A percentile compares a stretch with the other conserved stretches of the same genome.
Conservation (phyloP, 1,284 basidiomycete species). For the Apiotrichum gracile region DNA sequence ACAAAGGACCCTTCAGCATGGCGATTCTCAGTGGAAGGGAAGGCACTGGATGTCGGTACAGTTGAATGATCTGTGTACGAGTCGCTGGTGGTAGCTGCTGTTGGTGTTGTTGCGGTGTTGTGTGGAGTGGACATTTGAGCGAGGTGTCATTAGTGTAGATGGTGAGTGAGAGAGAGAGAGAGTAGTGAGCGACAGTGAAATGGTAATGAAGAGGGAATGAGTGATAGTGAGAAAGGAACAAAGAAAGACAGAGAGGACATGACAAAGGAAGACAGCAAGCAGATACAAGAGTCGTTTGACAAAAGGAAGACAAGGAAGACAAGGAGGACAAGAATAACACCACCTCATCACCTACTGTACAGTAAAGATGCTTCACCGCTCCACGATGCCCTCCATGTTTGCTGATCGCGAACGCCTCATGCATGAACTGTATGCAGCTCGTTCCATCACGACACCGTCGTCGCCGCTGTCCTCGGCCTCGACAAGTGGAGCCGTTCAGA, state of each 20-base stretch:
- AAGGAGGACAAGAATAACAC: no score
- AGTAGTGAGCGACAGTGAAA: not conserved
- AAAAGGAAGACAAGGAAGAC: not conserved
- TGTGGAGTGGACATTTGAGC: not conserved
- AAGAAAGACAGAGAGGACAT: not conserved
- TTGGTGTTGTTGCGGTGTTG: not conserved
- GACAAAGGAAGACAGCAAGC: not conserved
- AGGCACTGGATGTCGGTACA: not conserved
- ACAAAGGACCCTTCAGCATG: no score
- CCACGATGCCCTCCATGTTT: no score
- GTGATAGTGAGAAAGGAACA: not conserved
- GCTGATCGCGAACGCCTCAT: no score
- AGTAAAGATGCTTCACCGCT: no score
- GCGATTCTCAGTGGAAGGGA: not conserved
- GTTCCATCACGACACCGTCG: no score
- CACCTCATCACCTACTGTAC: no score
- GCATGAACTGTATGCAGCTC: no score
- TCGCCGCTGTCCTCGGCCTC: no score
- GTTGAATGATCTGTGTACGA: not conserved
- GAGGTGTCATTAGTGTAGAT: not conserved
- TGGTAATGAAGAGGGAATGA: not conserved
- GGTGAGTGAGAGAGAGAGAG: not conserved
- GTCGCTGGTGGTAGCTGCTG: not conserved
- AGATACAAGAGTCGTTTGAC: not conserved
- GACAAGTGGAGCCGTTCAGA: no score